Percentiles rank a stretch among this genome's conserved stretches.
phyloP scores from a whole-genome alignment of 306 rosid genomes.

The Trichosanthes truncata region DNA sequence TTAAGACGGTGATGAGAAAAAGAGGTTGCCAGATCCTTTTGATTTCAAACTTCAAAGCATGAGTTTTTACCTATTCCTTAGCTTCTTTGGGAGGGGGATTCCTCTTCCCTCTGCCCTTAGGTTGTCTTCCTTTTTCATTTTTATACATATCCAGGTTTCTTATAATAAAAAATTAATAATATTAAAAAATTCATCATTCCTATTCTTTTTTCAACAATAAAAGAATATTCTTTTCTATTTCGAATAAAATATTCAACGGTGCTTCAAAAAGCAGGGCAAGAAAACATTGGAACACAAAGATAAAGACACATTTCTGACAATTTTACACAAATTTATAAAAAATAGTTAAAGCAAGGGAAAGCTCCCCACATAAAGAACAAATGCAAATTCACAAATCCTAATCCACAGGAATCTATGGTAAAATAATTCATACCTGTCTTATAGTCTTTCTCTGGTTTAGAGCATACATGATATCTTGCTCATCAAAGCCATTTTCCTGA shows the following conservation, averaged over 20 bases:
- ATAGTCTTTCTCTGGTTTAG: conserved; percentile 71
- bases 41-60: background rate
- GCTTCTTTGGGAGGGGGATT: background rate
- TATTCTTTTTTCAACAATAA: background rate
- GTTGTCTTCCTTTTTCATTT: background rate
- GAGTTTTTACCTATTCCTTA: background rate
- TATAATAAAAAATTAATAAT: background rate
- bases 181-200: background rate
- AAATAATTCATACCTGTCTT: conserved; percentile 56
- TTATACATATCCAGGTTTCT: background rate
- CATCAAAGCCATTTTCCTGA: conserved; percentile 77
- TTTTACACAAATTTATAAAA: background rate
- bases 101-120: background rate
- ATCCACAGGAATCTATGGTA: background rate
- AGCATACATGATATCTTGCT: conserved; percentile 60
- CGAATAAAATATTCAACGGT: background rate
- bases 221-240: background rate
- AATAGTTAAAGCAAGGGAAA: background rate
- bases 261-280: background rate
- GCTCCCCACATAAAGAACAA: conserved; percentile 4
- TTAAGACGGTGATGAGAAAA: background rate
- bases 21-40: background rate
- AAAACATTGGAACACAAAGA: background rate
- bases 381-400: background rate
- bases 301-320: background rate